Percentiles rank a stretch among this genome's conserved stretches.
Conservation (phyloP, 2,329 filamentous ascomycete species). For the Alternaria solani region DNA sequence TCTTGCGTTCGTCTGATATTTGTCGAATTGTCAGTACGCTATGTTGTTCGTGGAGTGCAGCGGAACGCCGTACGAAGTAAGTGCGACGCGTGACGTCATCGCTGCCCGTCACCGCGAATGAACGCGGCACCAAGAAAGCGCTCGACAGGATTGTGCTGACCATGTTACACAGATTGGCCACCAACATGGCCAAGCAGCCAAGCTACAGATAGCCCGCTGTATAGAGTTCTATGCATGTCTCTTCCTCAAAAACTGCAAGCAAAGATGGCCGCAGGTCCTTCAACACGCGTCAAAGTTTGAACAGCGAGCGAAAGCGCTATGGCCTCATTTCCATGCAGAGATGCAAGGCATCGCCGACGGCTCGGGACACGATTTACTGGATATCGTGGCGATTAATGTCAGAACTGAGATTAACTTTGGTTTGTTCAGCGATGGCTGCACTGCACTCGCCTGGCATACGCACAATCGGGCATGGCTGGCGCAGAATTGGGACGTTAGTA, state of each 20-base stretch:
- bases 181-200: constrained; percentile 55
- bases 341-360: constrained; percentile 64
- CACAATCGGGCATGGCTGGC: constrained; percentile 54
- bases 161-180: constrained; percentile 55
- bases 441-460: constrained; percentile 59
- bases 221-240: constrained; percentile 59
- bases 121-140: background rate
- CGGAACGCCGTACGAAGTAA: constrained; percentile 56
- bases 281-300: constrained; percentile 59
- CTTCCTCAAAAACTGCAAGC: constrained; percentile 57
- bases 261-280: constrained; percentile 58
- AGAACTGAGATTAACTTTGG: constrained; percentile 67
- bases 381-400: constrained; percentile 67
- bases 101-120: background rate
- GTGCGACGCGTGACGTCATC: constrained; percentile 28
- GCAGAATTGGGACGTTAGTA: constrained; percentile 66
- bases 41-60: constrained; percentile 54
- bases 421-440: constrained; percentile 66
- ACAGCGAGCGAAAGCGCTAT: constrained; percentile 52
- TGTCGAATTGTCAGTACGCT: constrained; percentile 4
- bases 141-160: background rate
- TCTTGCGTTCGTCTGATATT: background rate
- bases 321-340: constrained; percentile 56
- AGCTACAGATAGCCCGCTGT: constrained; percentile 52
- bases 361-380: constrained; percentile 55